phyloP scores from a whole-genome alignment of 2,329 filamentous ascomycete genomes.

The Xylaria sp. region DNA sequence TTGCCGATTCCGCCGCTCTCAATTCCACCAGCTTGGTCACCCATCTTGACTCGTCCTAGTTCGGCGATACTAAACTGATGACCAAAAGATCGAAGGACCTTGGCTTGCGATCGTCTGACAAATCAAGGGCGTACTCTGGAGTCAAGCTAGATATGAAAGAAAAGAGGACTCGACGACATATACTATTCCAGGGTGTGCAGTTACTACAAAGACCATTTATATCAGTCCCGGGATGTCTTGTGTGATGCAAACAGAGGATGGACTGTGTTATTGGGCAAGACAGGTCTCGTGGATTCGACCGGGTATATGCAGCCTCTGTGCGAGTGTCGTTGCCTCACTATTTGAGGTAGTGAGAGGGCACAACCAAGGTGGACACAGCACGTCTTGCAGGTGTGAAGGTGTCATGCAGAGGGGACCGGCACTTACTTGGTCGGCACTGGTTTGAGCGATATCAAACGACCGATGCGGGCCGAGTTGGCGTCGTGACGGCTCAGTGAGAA shows the following conservation, averaged over 20 bases:
- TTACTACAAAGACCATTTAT: constrained; percentile 7
- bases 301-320: constrained; percentile 22
- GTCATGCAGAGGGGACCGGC: constrained; percentile 15
- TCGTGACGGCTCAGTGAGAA: constrained; percentile 21
- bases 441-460: constrained; percentile 13
- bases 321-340: constrained; percentile 19
- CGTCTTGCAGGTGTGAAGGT: constrained; percentile 10
- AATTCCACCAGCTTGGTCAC: constrained; percentile 32
- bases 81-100: neutral
- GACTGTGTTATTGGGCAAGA: constrained; percentile 18
- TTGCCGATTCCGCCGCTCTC: constrained; percentile 31
- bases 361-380: constrained; percentile 12
- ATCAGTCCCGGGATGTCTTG: constrained; percentile 13
- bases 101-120: neutral
- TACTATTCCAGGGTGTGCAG: constrained; percentile 7
- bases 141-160: neutral
- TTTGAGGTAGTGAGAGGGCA: constrained; percentile 17
- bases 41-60: constrained; percentile 24
- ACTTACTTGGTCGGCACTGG: constrained; percentile 23
- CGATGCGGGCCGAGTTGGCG: constrained; percentile 21
- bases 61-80: neutral
- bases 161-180: constrained; percentile 1
- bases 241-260: constrained; percentile 18
- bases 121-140: neutral
- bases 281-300: constrained; percentile 17